phyloP scores from a whole-genome alignment of 768 basidiomycete species.

The Pleurotus tuber-regium region DNA sequence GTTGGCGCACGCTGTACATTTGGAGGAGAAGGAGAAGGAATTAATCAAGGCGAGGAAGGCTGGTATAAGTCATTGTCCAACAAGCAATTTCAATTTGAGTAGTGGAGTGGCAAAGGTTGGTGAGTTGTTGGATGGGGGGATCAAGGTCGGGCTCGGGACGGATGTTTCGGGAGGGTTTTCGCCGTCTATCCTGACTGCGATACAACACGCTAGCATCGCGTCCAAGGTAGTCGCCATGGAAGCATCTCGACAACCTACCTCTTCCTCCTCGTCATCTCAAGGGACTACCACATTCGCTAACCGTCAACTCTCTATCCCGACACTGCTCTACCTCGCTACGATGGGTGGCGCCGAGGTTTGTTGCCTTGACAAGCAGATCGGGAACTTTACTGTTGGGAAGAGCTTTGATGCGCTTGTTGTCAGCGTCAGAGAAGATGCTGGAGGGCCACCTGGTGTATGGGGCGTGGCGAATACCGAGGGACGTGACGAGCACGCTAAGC shows the following conservation, averaged over 20 bases:
- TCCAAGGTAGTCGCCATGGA: slow-evolving; percentile 73
- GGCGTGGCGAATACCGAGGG: slow-evolving; percentile 33
- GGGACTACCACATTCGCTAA: slow-evolving; percentile 37
- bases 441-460: slow-evolving; percentile 59
- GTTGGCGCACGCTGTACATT: slow-evolving; percentile 83
- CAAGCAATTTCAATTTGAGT: slow-evolving; percentile 88
- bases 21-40: slow-evolving; percentile 69
- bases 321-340: slow-evolving; percentile 88
- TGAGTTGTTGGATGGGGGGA: slow-evolving; percentile 72
- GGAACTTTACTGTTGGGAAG: slow-evolving; percentile 79
- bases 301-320: slow-evolving; percentile 67
- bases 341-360: slow-evolving; percentile 88
- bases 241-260: slow-evolving; percentile 14
- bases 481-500: slow-evolving; percentile 16
- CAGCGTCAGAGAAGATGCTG: slow-evolving; percentile 44
- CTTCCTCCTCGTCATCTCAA: slow-evolving; percentile 7
- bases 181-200: slow-evolving; percentile 71
- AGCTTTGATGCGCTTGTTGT: slow-evolving; percentile 89
- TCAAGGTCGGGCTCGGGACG: slow-evolving; percentile 96
- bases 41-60: slow-evolving; percentile 63
- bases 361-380: slow-evolving; percentile 60
- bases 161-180: slow-evolving; percentile 89
- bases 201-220: slow-evolving; percentile 76
- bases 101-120: slow-evolving; percentile 85
- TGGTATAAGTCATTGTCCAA: slow-evolving; percentile 91